phyloP scores from a whole-genome alignment of 192 early-diverging fungal species.

The Lobulomyces angularis region DNA sequence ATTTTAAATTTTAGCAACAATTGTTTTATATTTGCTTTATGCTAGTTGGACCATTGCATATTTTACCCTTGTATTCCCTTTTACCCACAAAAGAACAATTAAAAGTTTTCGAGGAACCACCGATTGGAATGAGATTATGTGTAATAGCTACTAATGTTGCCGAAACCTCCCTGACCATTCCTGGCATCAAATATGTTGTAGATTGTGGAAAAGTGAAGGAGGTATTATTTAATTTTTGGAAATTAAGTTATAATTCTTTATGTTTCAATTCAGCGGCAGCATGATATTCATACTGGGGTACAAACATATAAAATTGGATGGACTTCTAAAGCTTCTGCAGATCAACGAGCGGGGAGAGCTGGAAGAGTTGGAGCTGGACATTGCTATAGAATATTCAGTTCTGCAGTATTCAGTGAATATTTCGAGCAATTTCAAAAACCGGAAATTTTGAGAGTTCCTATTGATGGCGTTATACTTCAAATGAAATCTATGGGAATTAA shows the following conservation, averaged over 20 bases:
- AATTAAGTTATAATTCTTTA: slow-evolving; percentile 3
- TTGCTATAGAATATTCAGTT: slow-evolving; percentile 89
- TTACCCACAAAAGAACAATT: slow-evolving; percentile 84
- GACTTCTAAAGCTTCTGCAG: slow-evolving; percentile 87
- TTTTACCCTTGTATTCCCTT: slow-evolving; percentile 94
- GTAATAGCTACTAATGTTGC: slow-evolving; percentile 97
- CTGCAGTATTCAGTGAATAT: slow-evolving; percentile 83
- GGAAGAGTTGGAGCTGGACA: slow-evolving; percentile 93
- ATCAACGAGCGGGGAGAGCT: slow-evolving; percentile 93
- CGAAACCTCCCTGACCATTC: slow-evolving; percentile 97
- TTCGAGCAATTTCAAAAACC: slow-evolving; percentile 76
- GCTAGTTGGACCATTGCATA: slow-evolving; percentile 53
- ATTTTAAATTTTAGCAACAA: neutral
- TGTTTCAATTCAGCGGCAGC: slow-evolving; percentile 31
- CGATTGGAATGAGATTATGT: slow-evolving; percentile 75
- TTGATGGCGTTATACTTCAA: slow-evolving; percentile 89
- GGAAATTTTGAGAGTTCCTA: slow-evolving; percentile 87
- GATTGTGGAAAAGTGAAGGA: slow-evolving; percentile 92
- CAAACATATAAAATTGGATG: slow-evolving; percentile 83
- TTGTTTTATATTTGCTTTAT: neutral
- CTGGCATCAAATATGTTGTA: slow-evolving; percentile 87
- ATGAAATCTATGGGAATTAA: slow-evolving; percentile 98
- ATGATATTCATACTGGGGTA: slow-evolving; percentile 73
- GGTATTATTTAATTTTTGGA: neutral
- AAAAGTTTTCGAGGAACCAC: slow-evolving; percentile 78